A percentile compares a stretch with the other conserved stretches of the same genome.
Evolutionary conservation across 495 filamentous ascomycete species (phyloP).

Genomic region (Wilcoxina mikolae): DNA sequence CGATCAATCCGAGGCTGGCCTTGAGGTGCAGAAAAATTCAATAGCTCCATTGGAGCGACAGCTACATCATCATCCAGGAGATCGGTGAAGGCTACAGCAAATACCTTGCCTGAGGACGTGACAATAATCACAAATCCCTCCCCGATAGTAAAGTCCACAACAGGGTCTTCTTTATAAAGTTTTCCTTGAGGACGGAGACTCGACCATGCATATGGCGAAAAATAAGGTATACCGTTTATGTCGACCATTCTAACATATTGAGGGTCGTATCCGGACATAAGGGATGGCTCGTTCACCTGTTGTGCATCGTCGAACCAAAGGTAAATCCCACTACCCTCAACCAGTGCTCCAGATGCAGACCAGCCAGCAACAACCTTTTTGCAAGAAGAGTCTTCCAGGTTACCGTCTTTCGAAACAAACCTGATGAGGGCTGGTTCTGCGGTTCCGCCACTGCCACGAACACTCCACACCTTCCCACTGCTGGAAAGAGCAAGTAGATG

Average conservation of each 20-base stretch:
- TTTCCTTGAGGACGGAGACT: neutral
- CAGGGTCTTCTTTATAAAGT: neutral
- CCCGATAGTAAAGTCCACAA: conserved; percentile 22
- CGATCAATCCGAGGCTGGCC: conserved; percentile 8
- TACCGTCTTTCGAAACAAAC: conserved; percentile 5
- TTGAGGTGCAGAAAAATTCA: conserved; percentile 18
- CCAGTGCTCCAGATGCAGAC: conserved; percentile 19
- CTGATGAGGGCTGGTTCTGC: conserved; percentile 5
- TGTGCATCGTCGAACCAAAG: conserved; percentile 10
- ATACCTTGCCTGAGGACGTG: conserved; percentile 24
- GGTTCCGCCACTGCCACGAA: neutral
- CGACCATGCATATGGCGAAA: neutral
- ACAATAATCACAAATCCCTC: conserved; percentile 21
- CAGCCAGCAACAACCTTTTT: conserved; percentile 25
- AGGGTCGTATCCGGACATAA: neutral
- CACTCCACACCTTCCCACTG: conserved; percentile 18
- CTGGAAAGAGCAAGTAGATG: conserved; percentile 22
- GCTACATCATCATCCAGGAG: neutral
- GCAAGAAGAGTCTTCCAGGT: conserved; percentile 6
- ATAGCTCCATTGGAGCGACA: conserved; percentile 13
- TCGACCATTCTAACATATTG: neutral
- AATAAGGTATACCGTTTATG: neutral
- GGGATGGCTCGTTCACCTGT: neutral
- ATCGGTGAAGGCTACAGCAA: conserved; percentile 11
- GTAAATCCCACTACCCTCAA: conserved; percentile 18